Evolutionary conservation across 2,329 filamentous ascomycete species (phyloP).

Genomic region (Scedosporium aurantiacum): DNA sequence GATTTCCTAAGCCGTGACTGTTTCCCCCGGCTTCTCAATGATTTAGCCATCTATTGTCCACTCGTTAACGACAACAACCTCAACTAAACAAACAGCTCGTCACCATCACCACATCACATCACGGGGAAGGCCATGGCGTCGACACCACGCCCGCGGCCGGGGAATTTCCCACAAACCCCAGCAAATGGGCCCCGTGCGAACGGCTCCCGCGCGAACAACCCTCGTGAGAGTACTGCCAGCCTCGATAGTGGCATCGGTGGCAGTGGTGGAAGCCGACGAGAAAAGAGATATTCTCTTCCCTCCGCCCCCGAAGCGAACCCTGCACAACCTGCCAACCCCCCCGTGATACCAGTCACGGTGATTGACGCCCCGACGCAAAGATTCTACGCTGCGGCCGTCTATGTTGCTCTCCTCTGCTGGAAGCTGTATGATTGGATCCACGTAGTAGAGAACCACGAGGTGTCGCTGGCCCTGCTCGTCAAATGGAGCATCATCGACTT

Average conservation of each 20-base stretch:
- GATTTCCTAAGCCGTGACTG: background rate
- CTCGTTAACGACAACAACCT: background rate
- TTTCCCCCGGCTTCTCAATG: background rate
- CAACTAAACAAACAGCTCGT: background rate
- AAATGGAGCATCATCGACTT: constrained; percentile 91
- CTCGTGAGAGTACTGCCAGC: background rate
- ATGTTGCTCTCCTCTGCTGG: constrained; percentile 66
- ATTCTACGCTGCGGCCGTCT: constrained; percentile 75
- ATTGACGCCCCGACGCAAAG: constrained; percentile 87
- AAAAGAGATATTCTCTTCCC: constrained; percentile 25
- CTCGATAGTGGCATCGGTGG: background rate
- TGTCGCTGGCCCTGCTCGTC: constrained; percentile 81
- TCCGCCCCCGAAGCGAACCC: constrained; percentile 30
- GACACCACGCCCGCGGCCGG: constrained; percentile 7
- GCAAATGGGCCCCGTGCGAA: background rate
- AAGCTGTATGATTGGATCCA: constrained; percentile 77
- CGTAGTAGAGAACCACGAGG: constrained; percentile 67
- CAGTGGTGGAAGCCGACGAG: background rate
- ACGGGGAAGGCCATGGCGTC: constrained; percentile 5
- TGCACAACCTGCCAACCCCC: constrained; percentile 26
- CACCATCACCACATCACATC: background rate
- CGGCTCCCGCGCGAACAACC: background rate
- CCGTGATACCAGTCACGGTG: constrained; percentile 69
- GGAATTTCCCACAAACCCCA: constrained; percentile 6
- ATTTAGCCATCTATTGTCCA: background rate